A percentile compares a stretch with the other conserved stretches of the same genome.
Evolutionary conservation across 352 stramenopile genomes (phyloP).

Genomic region (Phytopythium litorale): DNA sequence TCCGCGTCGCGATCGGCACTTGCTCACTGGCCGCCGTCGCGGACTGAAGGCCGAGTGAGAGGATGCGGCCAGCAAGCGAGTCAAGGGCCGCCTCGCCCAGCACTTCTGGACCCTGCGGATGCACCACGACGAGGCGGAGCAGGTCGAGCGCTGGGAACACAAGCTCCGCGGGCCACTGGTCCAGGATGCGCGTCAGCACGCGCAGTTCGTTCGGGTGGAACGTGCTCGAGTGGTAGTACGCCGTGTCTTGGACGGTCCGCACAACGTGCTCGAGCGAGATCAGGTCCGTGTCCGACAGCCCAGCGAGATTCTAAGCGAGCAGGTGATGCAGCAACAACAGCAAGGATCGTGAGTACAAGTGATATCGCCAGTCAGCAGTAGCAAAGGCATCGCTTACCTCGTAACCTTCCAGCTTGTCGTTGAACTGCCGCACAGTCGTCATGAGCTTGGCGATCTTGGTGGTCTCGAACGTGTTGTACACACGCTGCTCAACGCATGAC

Average conservation of each 20-base stretch:
- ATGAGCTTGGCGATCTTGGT: conserved; percentile 92
- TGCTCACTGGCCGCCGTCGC: conserved; percentile 18
- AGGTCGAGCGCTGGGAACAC: conserved; percentile 93
- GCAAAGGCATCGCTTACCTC: conserved; percentile 26
- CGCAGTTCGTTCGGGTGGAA: conserved; percentile 64
- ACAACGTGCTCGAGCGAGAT: conserved; percentile 55
- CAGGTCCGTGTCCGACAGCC: conserved; percentile 47
- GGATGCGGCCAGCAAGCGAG: conserved; percentile 25
- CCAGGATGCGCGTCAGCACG: conserved; percentile 56
- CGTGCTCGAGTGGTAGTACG: conserved; percentile 91
- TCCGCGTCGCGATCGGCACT: conserved; percentile 61
- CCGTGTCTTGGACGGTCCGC: conserved; percentile 70
- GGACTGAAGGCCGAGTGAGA: conserved; percentile 36
- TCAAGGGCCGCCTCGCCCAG: conserved; percentile 33
- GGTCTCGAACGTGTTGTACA: conserved; percentile 92
- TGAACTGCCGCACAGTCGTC: conserved; percentile 89
- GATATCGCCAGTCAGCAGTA: not conserved
- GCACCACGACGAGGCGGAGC: conserved; percentile 83
- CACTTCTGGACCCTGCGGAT: conserved; percentile 72
- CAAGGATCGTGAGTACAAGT: conserved; percentile 1
- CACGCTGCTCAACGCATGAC: conserved; percentile 25
- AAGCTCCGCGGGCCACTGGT: conserved; percentile 61
- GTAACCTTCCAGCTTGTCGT: conserved; percentile 58
- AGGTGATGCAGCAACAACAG: conserved; percentile 2
- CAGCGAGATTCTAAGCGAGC: conserved; percentile 8